Evolutionary conservation across 768 basidiomycete genomes (phyloP).

Genomic region (Royoungia palumana): DNA sequence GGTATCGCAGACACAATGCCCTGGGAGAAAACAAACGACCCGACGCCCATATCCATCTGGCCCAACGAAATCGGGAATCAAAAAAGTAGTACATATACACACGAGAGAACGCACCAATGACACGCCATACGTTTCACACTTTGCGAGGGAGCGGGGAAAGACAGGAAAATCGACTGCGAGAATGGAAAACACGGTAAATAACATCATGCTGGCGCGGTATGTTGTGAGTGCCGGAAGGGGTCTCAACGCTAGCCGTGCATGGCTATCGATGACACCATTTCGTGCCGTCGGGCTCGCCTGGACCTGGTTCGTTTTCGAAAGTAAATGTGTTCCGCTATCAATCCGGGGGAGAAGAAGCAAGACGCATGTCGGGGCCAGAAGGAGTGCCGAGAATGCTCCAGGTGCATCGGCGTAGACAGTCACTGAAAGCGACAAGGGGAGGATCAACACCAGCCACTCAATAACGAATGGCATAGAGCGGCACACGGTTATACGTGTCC

Average conservation of each 20-base stretch:
- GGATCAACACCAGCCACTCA: slow-evolving; percentile 63
- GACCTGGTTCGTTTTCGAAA: slow-evolving; percentile 35
- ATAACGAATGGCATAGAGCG: slow-evolving; percentile 37
- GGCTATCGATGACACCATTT: not conserved
- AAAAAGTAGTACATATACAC: not conserved
- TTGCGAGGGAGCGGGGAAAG: slow-evolving; percentile 84
- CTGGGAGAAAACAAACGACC: slow-evolving; percentile 95
- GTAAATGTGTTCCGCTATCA: slow-evolving; percentile 48
- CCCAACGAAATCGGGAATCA: slow-evolving; percentile 3
- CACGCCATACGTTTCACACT: slow-evolving; percentile 92
- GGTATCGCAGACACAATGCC: slow-evolving; percentile 89
- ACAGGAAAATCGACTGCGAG: slow-evolving; percentile 94
- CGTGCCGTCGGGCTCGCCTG: not conserved
- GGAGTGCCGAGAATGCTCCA: slow-evolving; percentile 43
- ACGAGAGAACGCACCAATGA: slow-evolving; percentile 64
- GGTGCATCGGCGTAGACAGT: slow-evolving; percentile 70
- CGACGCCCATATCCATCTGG: slow-evolving; percentile 98
- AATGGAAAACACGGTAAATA: slow-evolving; percentile 87
- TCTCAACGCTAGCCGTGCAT: slow-evolving; percentile 16
- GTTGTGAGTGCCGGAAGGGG: slow-evolving; percentile 75
- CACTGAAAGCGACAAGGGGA: slow-evolving; percentile 80
- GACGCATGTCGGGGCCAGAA: slow-evolving; percentile 46
- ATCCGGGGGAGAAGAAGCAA: slow-evolving; percentile 43
- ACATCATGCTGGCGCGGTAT: slow-evolving; percentile 93
- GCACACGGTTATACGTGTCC: slow-evolving; percentile 44